These are phyloP conservation scores for Ascosphaera apis DNA, from an alignment of 2,329 filamentous ascomycete species.

Conservation along the genomic window DNA sequence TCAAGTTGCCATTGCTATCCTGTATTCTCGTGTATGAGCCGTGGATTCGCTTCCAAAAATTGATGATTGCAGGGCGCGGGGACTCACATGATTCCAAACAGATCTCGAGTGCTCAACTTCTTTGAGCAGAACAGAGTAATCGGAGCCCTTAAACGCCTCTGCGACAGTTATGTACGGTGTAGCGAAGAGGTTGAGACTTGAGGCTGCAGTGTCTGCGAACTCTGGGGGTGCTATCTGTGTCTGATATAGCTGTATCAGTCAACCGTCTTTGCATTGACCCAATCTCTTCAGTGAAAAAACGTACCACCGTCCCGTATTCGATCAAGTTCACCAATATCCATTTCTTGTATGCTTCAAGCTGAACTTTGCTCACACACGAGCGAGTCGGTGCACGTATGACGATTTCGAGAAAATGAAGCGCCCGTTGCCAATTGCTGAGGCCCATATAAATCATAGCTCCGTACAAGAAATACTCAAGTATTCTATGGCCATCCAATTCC, in stretches of 20 bases:
- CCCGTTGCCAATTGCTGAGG: conserved; percentile 37
- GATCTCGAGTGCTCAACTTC: neutral
- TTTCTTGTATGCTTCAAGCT: conserved; percentile 79
- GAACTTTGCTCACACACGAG: conserved; percentile 44
- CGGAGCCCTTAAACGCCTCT: conserved; percentile 34
- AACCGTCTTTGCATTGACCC: no score
- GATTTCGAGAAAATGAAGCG: conserved; percentile 37
- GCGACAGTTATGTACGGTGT: conserved; percentile 42
- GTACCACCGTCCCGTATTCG: conserved; percentile 36
- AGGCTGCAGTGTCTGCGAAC: no score
- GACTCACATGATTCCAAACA: no score
- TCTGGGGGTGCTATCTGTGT: no score
- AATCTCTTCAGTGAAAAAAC: no score
- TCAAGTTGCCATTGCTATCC: conserved; percentile 51
- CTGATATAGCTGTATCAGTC: no score
- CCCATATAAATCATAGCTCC: conserved; percentile 42
- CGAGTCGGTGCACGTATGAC: conserved; percentile 43
- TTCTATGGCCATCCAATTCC: conserved; percentile 17
- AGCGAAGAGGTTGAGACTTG: no score
- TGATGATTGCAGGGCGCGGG: no score
- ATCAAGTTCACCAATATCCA: conserved; percentile 63
- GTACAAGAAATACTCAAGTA: conserved; percentile 42
- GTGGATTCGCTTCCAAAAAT: no score
- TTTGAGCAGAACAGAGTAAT: neutral
- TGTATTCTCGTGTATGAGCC: conserved; percentile 7